Evolutionary conservation across 2,329 filamentous ascomycete genomes (phyloP).

Genomic region (Ascochyta pisi): DNA sequence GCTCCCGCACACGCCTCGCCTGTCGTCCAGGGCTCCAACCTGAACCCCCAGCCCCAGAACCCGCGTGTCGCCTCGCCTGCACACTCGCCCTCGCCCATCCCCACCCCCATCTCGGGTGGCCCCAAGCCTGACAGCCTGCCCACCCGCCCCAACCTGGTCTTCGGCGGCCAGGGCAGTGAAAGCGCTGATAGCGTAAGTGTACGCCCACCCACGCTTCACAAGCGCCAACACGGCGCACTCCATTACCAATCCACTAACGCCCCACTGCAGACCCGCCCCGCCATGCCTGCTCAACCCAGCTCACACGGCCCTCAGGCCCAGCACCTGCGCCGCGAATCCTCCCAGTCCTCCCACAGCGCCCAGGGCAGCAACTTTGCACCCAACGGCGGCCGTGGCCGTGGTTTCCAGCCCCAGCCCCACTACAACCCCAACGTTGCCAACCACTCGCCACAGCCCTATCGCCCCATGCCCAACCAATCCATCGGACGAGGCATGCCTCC

Average conservation of each 20-base stretch:
- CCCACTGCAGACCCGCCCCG: slow-evolving; percentile 69
- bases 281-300: slow-evolving; percentile 59
- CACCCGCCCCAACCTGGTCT: slow-evolving; percentile 74
- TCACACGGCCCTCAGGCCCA: slow-evolving; percentile 64
- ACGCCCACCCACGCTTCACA: slow-evolving; percentile 12
- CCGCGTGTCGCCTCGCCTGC: slow-evolving; percentile 82
- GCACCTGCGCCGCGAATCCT: slow-evolving; percentile 86
- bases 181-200: slow-evolving; percentile 72
- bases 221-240: slow-evolving; percentile 30
- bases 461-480: slow-evolving; percentile 58
- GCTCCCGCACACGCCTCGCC: slow-evolving; percentile 72
- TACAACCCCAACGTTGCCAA: slow-evolving; percentile 55
- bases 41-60: slow-evolving; percentile 63
- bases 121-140: slow-evolving; percentile 79
- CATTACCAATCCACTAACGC: slow-evolving; percentile 24
- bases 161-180: slow-evolving; percentile 83
- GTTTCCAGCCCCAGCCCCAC: slow-evolving; percentile 50
- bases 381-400: slow-evolving; percentile 59
- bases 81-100: slow-evolving; percentile 90
- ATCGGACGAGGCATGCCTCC: slow-evolving; percentile 60
- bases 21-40: slow-evolving; percentile 65
- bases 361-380: slow-evolving; percentile 49
- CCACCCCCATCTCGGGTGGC: slow-evolving; percentile 84
- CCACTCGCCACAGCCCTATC: slow-evolving; percentile 62
- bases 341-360: slow-evolving; percentile 76